Evolutionary conservation across 192 early-diverging fungal species (phyloP).

Genomic region (Gamsiella multidivaricata): DNA sequence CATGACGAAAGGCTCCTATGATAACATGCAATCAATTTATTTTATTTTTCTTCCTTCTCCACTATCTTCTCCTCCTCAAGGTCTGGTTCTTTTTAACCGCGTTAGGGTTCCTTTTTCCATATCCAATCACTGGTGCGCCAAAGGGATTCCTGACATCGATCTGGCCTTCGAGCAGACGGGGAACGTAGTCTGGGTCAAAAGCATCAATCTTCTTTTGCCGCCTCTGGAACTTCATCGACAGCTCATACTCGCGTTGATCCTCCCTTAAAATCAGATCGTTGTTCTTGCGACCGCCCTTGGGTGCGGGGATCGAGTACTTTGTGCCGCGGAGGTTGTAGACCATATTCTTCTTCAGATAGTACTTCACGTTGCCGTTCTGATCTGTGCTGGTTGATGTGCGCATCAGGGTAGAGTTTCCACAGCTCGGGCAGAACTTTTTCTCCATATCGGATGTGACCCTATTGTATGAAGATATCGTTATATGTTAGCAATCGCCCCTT

Average conservation of each 20-base stretch:
- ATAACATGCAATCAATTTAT: too few relatives aligned
- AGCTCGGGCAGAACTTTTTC: slow-evolving; percentile 92
- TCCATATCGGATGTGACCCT: slow-evolving; percentile 87
- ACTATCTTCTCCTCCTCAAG: slow-evolving; percentile 45
- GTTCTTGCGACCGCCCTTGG: slow-evolving; percentile 81
- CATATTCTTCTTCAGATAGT: slow-evolving; percentile 92
- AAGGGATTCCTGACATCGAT: slow-evolving; percentile 67
- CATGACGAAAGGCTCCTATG: too few relatives aligned
- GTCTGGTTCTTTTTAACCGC: slow-evolving; percentile 55
- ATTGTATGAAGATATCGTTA: not conserved
- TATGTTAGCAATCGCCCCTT: not conserved
- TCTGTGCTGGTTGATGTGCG: slow-evolving; percentile 86
- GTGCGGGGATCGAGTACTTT: slow-evolving; percentile 85
- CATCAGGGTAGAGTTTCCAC: slow-evolving; percentile 89
- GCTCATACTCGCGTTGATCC: slow-evolving; percentile 89
- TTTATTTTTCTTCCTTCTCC: not conserved
- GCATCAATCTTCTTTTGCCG: slow-evolving; percentile 68
- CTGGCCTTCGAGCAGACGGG: slow-evolving; percentile 58
- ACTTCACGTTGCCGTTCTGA: slow-evolving; percentile 78
- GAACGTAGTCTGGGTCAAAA: slow-evolving; percentile 77
- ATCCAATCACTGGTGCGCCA: slow-evolving; percentile 73
- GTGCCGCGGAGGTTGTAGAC: slow-evolving; percentile 91
- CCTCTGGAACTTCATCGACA: slow-evolving; percentile 62
- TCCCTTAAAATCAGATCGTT: slow-evolving; percentile 87
- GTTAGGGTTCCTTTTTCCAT: slow-evolving; percentile 80